These are phyloP conservation scores for Taiwanofungus camphoratus DNA, from an alignment of 1,284 basidiomycete species.

Conservation along the genomic window DNA sequence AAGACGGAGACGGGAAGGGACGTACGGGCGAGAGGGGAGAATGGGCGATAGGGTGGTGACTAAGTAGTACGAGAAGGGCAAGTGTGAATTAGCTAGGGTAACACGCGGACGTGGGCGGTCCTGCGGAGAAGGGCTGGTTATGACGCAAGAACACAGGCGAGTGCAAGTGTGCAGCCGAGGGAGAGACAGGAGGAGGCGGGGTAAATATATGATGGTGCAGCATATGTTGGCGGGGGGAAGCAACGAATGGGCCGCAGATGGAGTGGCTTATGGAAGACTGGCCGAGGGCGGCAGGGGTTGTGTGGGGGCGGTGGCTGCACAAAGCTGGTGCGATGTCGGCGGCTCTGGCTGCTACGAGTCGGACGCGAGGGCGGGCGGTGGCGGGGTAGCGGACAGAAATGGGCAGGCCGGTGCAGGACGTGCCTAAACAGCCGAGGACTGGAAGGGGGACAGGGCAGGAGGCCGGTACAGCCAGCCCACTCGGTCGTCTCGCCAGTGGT, in stretches of 20 bases:
- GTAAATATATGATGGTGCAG: constrained; percentile 6
- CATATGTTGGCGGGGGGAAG: constrained; percentile 4
- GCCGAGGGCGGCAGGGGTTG: constrained; percentile 6
- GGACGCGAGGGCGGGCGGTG: constrained; percentile 6
- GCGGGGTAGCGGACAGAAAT: constrained; percentile 6
- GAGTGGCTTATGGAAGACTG: constrained; percentile 3
- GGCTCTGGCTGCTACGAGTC: constrained; percentile 11
- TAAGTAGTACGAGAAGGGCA: constrained; percentile 10
- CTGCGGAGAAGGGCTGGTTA: constrained; percentile 28
- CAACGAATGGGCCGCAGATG: background rate
- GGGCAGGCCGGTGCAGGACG: background rate
- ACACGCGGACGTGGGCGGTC: constrained; percentile 12
- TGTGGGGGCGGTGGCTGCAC: background rate
- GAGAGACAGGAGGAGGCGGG: constrained; percentile 5
- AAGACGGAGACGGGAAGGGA: constrained; percentile 7
- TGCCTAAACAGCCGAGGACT: background rate
- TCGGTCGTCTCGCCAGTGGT: too few relatives aligned
- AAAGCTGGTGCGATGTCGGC: constrained; percentile 2
- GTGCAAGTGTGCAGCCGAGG: constrained; percentile 19
- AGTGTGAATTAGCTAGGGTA: constrained; percentile 7
- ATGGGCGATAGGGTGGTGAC: constrained; percentile 6
- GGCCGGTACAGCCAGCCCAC: background rate
- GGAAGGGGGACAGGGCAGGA: constrained; percentile 7
- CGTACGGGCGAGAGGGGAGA: constrained; percentile 9
- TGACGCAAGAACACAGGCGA: constrained; percentile 31